phyloP scores from a whole-genome alignment of 768 basidiomycete species.

The Sistotremastrum niveocremeum region DNA sequence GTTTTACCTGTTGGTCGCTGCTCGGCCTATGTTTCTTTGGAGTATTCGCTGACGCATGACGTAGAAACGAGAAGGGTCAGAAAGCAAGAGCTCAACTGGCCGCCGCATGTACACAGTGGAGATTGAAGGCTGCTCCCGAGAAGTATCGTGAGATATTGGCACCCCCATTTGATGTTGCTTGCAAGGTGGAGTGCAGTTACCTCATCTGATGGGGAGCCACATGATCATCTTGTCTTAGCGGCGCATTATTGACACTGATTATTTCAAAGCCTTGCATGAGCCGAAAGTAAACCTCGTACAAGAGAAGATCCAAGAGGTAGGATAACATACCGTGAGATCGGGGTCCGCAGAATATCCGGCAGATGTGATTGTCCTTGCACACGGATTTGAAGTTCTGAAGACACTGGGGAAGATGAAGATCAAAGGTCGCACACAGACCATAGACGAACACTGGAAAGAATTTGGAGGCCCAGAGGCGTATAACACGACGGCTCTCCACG shows the following conservation, averaged over 20 bases:
- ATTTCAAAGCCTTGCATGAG: constrained; percentile 8
- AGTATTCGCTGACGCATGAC: not conserved
- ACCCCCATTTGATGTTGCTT: constrained; percentile 11
- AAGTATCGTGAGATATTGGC: constrained; percentile 11
- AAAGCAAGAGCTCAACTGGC: not conserved
- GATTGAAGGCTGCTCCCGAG: constrained; percentile 6
- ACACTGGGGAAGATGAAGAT: constrained; percentile 8
- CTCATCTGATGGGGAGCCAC: too few species aligned
- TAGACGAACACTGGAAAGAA: constrained; percentile 7
- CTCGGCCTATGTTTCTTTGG: not conserved
- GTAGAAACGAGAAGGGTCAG: not conserved
- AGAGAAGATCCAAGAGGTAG: constrained; percentile 5
- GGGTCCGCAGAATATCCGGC: constrained; percentile 6
- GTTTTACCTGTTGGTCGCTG: not conserved
- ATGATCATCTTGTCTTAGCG: constrained; percentile 5
- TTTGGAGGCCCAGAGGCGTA: constrained; percentile 7
- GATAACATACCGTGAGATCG: constrained; percentile 7
- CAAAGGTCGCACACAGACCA: constrained; percentile 5
- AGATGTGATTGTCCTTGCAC: constrained; percentile 13
- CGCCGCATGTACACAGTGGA: constrained; percentile 6
- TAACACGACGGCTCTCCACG: constrained; percentile 1
- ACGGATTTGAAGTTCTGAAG: constrained; percentile 2
- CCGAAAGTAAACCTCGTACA: constrained; percentile 9
- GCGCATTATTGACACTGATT: constrained; percentile 11
- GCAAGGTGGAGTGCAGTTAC: constrained; percentile 5